phyloP scores from a whole-genome alignment of 305 asterid species.

The Solanum chacoense region DNA sequence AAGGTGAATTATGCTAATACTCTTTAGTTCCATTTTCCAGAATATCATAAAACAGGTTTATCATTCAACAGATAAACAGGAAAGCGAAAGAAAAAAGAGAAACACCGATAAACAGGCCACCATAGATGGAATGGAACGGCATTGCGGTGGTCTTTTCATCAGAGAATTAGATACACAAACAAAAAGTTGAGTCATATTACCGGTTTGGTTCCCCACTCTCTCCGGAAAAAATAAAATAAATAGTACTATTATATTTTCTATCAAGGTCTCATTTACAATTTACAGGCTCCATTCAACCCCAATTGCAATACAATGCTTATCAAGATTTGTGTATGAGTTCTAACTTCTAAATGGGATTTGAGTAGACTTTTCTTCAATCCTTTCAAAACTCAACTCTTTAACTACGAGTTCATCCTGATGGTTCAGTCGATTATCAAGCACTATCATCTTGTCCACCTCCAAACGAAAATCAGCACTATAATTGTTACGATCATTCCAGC shows the following conservation, averaged over 20 bases:
- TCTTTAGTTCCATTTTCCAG: neutral
- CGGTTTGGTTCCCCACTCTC: neutral
- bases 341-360: neutral
- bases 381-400: neutral
- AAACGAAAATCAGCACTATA: slow-evolving; percentile 13
- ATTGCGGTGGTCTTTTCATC: neutral
- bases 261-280: neutral
- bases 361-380: neutral
- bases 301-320: neutral
- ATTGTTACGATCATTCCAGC: slow-evolving; percentile 68
- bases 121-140: neutral
- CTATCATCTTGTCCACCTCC: neutral
- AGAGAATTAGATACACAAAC: neutral
- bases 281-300: neutral
- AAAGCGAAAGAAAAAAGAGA: neutral
- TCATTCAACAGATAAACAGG: neutral
- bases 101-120: neutral
- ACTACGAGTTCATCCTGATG: neutral
- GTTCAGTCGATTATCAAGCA: neutral
- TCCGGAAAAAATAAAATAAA: neutral
- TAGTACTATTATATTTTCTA: neutral
- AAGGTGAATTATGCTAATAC: neutral
- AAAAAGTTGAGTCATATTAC: neutral
- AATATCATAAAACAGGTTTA: neutral
- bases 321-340: neutral